Evolutionary conservation across 257 asterid species (phyloP), one percentile per base, ranked within the genome.

Genomic region (Nicotiana sylvestris): DNA sequence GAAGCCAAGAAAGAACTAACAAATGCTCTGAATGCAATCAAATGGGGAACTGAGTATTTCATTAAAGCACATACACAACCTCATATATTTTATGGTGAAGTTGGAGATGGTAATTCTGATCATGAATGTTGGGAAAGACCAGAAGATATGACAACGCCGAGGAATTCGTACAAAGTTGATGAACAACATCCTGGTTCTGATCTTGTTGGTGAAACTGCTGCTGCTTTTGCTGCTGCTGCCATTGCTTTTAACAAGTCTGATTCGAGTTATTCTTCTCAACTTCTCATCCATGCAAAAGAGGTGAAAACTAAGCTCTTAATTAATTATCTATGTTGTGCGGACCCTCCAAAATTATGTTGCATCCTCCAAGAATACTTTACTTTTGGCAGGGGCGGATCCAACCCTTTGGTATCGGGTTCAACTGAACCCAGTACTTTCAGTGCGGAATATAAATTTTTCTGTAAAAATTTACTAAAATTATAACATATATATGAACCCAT

Each of bases 71-170:
- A 91, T 69, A 87, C 94, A 0, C 8, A 84, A 65, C 90, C 98
- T 57, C 10, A 89, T 9, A 82, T 90, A 39, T 82, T 93, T 3
- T 93, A 89, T 7, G 97, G 92, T 5, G 87, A 92, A 85, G 91
- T 92, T 0, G 97, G 97, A 29, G 97, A 92, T 0, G 96, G 91
- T 1, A 39, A 17, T 32, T 72, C 92, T 80, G 97, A 93, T 76
- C 96, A 93, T n/a, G 25, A 78, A 0, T 92, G 96, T 61, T 93
- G 95, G 97, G 86, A 86, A 72, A 85, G 97, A 70, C 95, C 97
- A 8, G 97, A 93, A 68, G 96, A 92, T 70, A 93, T 93, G 96
- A 84, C 93, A 3, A 93, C 94, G 0, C 87, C 92, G 0, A 81
- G 96, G 25, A 60, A 70, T 1, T 81, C 66, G 2, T 92, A 87